phyloP scores from a whole-genome alignment of 495 filamentous ascomycete species.

The Daldinia vernicosa region DNA sequence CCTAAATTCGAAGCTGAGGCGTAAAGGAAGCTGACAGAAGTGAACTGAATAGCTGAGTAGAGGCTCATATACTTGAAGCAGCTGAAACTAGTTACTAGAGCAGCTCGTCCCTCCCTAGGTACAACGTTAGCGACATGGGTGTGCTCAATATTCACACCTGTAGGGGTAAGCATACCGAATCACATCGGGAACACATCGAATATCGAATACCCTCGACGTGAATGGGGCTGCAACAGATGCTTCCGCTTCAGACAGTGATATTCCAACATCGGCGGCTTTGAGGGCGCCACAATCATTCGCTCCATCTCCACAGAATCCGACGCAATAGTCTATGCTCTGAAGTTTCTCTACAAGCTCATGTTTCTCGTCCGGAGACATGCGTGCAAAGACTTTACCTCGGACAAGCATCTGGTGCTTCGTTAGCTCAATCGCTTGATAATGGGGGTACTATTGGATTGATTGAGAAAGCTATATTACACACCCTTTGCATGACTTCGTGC shows the following conservation, averaged over 20 bases:
- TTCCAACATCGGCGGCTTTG: slow-evolving; percentile 98
- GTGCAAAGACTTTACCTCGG: slow-evolving; percentile 90
- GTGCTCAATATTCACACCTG: background rate
- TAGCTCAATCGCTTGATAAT: slow-evolving; percentile 15
- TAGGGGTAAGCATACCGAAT: slow-evolving; percentile 66
- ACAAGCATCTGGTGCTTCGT: slow-evolving; percentile 75
- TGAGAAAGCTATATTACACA: slow-evolving; percentile 46
- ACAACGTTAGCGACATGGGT: slow-evolving; percentile 18
- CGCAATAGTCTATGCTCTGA: slow-evolving; percentile 94
- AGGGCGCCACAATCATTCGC: slow-evolving; percentile 98
- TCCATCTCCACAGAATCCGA: slow-evolving; percentile 96
- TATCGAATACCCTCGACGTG: slow-evolving; percentile 94
- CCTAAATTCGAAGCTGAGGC: slow-evolving; percentile 94
- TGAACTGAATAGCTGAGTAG: slow-evolving; percentile 99
- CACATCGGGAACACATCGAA: slow-evolving; percentile 92
- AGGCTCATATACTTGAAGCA: slow-evolving; percentile 99
- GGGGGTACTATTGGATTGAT: background rate
- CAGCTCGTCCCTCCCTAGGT: slow-evolving; percentile 85
- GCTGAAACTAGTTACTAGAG: slow-evolving; percentile 96
- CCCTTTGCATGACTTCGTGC: slow-evolving; percentile 75
- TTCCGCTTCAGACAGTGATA: slow-evolving; percentile 96
- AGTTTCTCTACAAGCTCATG: slow-evolving; percentile 97
- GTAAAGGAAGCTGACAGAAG: slow-evolving; percentile 97
- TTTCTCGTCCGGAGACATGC: slow-evolving; percentile 99
- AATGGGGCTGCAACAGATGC: slow-evolving; percentile 98